A percentile compares a stretch with the other conserved stretches of the same genome.
phyloP scores from a whole-genome alignment of 805 yeast species.

The Vanderwaltozyma yarrowii region DNA sequence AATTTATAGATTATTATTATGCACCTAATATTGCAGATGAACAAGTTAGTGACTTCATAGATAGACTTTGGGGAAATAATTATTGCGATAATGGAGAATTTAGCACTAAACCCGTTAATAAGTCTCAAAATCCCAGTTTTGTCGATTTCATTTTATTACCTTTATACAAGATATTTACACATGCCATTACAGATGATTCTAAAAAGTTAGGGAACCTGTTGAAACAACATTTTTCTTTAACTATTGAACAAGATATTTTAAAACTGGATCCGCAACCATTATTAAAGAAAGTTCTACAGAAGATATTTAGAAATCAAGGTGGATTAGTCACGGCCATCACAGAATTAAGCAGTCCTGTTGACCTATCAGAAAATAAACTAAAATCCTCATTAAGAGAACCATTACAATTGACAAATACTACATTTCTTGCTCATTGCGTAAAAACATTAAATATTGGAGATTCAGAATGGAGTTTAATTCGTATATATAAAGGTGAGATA shows the following conservation, averaged over 20 bases:
- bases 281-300: conserved; percentile 41
- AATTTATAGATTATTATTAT: conserved; percentile 50
- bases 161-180: conserved; percentile 61
- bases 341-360: conserved; percentile 25
- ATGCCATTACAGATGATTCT: conserved; percentile 45
- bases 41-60: conserved; percentile 34
- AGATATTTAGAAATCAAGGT: conserved; percentile 41
- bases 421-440: conserved; percentile 38
- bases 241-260: conserved; percentile 31
- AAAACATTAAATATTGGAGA: conserved; percentile 53
- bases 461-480: conserved; percentile 42
- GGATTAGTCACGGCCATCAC: conserved; percentile 42
- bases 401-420: background rate
- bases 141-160: conserved; percentile 64
- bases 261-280: conserved; percentile 51
- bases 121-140: conserved; percentile 37
- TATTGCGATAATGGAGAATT: conserved; percentile 42
- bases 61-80: conserved; percentile 69
- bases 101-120: conserved; percentile 21
- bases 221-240: conserved; percentile 38
- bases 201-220: conserved; percentile 35
- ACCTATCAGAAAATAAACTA: conserved; percentile 21
- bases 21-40: conserved; percentile 27
- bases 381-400: conserved; percentile 8
- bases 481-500: conserved; percentile 54